Evolutionary conservation across 2,329 filamentous ascomycete genomes (phyloP).

Genomic region (Pseudogymnoascus sp.): DNA sequence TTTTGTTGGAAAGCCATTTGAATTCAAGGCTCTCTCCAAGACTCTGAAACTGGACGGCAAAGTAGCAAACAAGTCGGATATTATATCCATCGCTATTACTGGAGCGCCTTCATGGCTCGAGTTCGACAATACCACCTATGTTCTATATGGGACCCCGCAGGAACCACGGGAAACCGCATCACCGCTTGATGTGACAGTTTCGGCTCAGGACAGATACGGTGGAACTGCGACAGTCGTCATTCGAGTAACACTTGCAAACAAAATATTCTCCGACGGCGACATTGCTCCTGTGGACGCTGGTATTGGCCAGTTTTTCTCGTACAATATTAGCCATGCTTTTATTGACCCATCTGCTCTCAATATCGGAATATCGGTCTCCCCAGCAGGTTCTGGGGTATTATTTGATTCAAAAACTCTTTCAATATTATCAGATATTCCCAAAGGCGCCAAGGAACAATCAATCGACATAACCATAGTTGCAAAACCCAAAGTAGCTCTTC

Average conservation of each 20-base stretch:
- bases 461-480: slow-evolving; percentile 20
- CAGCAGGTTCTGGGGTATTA: slow-evolving; percentile 20
- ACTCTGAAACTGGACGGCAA: slow-evolving; percentile 52
- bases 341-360: slow-evolving; percentile 19
- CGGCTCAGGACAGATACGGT: slow-evolving; percentile 49
- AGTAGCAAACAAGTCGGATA: slow-evolving; percentile 38
- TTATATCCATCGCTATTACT: slow-evolving; percentile 44
- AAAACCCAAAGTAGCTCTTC: slow-evolving; percentile 16
- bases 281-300: slow-evolving; percentile 18
- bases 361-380: slow-evolving; percentile 15
- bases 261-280: slow-evolving; percentile 15
- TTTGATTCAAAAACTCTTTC: slow-evolving; percentile 20
- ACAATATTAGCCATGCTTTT: slow-evolving; percentile 20
- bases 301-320: slow-evolving; percentile 19
- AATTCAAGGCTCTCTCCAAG: slow-evolving; percentile 43
- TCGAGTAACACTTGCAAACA: slow-evolving; percentile 20
- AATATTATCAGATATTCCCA: slow-evolving; percentile 21
- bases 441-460: slow-evolving; percentile 9
- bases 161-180: slow-evolving; percentile 34
- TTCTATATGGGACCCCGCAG: slow-evolving; percentile 57
- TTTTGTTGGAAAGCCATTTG: slow-evolving; percentile 42
- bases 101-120: slow-evolving; percentile 60
- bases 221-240: slow-evolving; percentile 53
- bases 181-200: slow-evolving; percentile 55
- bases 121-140: slow-evolving; percentile 54